Conservation (phyloP, 176 grass and related monocot genomes). For the Rhynchospora breviuscula region DNA sequence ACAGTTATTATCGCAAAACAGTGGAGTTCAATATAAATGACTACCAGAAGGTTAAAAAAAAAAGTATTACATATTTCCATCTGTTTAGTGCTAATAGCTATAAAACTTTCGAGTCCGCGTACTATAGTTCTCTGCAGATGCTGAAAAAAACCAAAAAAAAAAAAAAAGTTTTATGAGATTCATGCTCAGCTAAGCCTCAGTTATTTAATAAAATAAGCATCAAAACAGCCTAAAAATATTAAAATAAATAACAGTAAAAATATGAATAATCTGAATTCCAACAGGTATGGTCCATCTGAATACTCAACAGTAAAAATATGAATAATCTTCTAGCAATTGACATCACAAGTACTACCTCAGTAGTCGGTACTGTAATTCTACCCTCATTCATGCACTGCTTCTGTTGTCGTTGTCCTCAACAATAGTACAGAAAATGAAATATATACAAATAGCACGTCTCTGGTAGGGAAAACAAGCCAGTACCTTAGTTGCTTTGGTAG, state of each 20-base stretch:
- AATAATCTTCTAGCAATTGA: neutral
- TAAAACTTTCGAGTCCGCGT: constrained; percentile 67
- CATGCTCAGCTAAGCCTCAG: neutral
- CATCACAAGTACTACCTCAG: constrained; percentile 3
- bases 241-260: neutral
- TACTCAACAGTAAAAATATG: neutral
- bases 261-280: no score
- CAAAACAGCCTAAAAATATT: neutral
- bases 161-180: constrained; percentile 13
- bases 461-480: constrained; percentile 7
- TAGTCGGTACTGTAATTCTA: neutral
- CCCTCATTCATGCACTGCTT: neutral
- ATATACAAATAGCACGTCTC: neutral
- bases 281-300: neutral
- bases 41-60: neutral
- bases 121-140: constrained; percentile 80
- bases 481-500: constrained; percentile 89
- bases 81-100: constrained; percentile 89
- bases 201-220: neutral
- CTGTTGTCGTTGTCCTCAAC: neutral
- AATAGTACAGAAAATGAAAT: neutral
- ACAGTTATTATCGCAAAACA: neutral
- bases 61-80: constrained; percentile 72
- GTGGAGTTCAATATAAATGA: constrained; percentile 9
- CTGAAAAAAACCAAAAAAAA: constrained; percentile 37